Base-by-base conservation (phyloP, 768 basidiomycete species). In the Macrolepiota dolichaula region DNA sequence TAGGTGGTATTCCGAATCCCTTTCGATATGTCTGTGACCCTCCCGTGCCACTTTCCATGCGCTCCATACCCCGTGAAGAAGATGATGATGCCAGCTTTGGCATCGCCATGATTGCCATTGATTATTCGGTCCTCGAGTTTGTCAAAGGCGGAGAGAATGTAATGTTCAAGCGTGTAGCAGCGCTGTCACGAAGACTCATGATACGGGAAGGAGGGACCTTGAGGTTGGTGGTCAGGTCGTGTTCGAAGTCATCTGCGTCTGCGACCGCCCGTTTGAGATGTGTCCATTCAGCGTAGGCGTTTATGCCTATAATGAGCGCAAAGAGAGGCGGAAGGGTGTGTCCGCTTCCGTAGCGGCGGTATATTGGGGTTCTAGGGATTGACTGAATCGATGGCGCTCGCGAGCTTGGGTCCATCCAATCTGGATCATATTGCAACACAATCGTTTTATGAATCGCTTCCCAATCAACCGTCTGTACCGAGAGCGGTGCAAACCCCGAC, bases 41-140 rank as follows among this genome's bases (percentile, higher is more conserved):
- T 0, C 1, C 1, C 0, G 80, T 79, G 49, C 71, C 29, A 72
- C 1, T 66, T 46, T 17, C 68, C 65, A 35, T 74, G 67, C 5
- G 73, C 69, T 19, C 80, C 81, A 55, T 81, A 80, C 13, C 79
- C 81, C 19, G 80, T 73, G 51, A 72, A 82, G 63, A 74, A 81
- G 32, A 81, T 75, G 46, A 80, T 53, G 36, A 81, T 76, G 7
- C 75, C 70, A 51, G 73, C 71, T 12, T 71, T 67, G 70, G 53
- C 54, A 63, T 44, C 19, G 15, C 32, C n/a, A 13, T 9, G 40
- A 22, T 10, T 5, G 11, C 49, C 58, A 0, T 59, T 51, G 32
- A 72, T 70, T 13, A 7, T 7, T 3, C 3, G 29, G 29, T 70
- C 67, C 4, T 59, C 47, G 7, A 79, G 66, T 5, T 57, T 51